These are phyloP conservation scores for Saksenaea oblongispora DNA, from an alignment of 371 early-diverging fungal genomes.

Conservation along the genomic window DNA sequence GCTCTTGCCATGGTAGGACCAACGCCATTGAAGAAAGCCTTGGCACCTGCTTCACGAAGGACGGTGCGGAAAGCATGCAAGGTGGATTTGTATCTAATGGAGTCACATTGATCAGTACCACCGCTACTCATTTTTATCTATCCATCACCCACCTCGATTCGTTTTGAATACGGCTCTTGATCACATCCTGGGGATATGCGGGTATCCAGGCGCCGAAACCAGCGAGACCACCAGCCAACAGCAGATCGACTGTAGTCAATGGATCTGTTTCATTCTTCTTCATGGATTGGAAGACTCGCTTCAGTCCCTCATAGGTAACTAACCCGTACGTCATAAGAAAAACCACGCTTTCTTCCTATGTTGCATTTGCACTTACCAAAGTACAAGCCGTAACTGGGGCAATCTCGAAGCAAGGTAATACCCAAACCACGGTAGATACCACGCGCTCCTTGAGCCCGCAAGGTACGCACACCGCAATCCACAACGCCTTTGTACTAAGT, in stretches of 20 bases:
- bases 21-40: conserved; percentile 77
- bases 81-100: conserved; percentile 34
- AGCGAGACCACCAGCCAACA: conserved; percentile 83
- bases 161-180: conserved; percentile 82
- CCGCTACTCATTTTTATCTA: no score
- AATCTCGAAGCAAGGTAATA: conserved; percentile 81
- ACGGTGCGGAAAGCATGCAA: conserved; percentile 46
- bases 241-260: conserved; percentile 60
- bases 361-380: conserved; percentile 56
- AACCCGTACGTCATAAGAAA: background rate
- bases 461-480: conserved; percentile 75
- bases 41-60: conserved; percentile 45
- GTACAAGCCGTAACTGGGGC: conserved; percentile 84
- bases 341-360: background rate
- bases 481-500: conserved; percentile 70
- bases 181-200: conserved; percentile 88
- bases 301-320: conserved; percentile 71
- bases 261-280: conserved; percentile 49
- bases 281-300: conserved; percentile 53
- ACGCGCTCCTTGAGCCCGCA: conserved; percentile 62
- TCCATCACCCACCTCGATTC: conserved; percentile 50
- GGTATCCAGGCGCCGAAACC: conserved; percentile 87
- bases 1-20: conserved; percentile 87
- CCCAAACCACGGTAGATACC: conserved; percentile 84
- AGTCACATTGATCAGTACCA: no score